A percentile compares a stretch with the other conserved stretches of the same genome.
Conservation (phyloP, 2,329 filamentous ascomycete species). For the Penicillium sp. region DNA sequence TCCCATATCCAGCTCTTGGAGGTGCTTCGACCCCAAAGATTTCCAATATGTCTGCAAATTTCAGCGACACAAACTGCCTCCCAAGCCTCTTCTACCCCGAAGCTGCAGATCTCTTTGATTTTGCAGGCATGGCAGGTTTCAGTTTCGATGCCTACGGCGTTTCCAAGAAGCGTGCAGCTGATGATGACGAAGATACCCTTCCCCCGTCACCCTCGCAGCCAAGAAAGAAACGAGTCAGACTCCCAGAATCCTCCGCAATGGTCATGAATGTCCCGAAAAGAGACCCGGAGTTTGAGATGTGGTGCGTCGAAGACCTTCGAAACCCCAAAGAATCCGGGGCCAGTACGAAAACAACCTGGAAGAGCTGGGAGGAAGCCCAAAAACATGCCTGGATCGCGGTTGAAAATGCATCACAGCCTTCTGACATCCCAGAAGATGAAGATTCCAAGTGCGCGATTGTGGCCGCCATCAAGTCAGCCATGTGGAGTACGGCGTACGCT, state of each 20-base stretch:
- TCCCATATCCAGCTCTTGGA: neutral
- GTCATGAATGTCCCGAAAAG: neutral
- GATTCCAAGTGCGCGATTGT: neutral
- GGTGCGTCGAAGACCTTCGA: neutral
- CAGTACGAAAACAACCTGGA: neutral
- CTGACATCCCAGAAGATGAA: neutral
- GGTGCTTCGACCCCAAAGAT: neutral
- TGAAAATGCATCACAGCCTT: neutral
- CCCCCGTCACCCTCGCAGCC: neutral
- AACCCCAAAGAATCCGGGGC: neutral
- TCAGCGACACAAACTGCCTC: neutral
- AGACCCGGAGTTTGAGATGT: neutral
- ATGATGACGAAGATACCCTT: neutral
- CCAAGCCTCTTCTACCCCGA: neutral
- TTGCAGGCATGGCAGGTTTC: neutral
- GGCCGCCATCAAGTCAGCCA: neutral
- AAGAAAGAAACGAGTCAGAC: neutral
- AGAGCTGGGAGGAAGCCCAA: neutral
- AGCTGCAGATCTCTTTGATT: neutral
- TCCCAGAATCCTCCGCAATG: neutral
- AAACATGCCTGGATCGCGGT: neutral
- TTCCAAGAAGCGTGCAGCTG: neutral
- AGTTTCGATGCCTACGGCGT: neutral
- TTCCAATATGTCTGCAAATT: neutral
- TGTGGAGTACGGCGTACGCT: neutral